A percentile compares a stretch with the other conserved stretches of the same genome.
phyloP scores from a whole-genome alignment of 768 basidiomycete genomes.

The Trametes cingulata region DNA sequence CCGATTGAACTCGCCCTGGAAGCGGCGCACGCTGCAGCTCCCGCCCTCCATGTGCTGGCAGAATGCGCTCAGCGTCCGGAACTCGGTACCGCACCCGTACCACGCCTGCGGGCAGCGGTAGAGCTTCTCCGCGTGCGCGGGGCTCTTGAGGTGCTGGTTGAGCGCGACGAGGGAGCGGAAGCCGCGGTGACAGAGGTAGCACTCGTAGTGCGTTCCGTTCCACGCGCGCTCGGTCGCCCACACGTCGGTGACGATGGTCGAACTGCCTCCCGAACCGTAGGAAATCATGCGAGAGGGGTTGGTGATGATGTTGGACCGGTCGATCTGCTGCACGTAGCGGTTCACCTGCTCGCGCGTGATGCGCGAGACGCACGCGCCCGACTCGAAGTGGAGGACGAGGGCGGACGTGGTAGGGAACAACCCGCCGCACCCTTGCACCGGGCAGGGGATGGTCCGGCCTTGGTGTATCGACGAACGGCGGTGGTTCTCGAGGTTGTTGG shows the following conservation, averaged over 20 bases:
- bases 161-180: conserved; percentile 46
- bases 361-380: conserved; percentile 56
- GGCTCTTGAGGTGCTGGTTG: conserved; percentile 66
- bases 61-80: conserved; percentile 56
- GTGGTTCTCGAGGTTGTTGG: conserved; percentile 47
- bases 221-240: conserved; percentile 42
- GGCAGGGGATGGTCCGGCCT: conserved; percentile 38
- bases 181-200: conserved; percentile 55
- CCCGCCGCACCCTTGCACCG: conserved; percentile 43
- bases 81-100: conserved; percentile 42
- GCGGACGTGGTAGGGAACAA: conserved; percentile 55
- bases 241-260: conserved; percentile 31
- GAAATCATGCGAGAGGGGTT: conserved; percentile 52
- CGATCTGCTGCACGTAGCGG: conserved; percentile 42
- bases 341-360: conserved; percentile 42
- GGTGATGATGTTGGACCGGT: conserved; percentile 53
- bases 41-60: conserved; percentile 69
- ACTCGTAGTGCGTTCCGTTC: conserved; percentile 54
- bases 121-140: conserved; percentile 51
- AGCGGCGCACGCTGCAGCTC: conserved; percentile 54
- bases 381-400: conserved; percentile 63
- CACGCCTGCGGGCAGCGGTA: conserved; percentile 53
- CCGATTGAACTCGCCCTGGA: conserved; percentile 39
- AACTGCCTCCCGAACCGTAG: background rate
- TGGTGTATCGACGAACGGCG: conserved; percentile 54